Conservation (phyloP, 1,139 yeast genomes). For the Debaryomyces sp. region DNA sequence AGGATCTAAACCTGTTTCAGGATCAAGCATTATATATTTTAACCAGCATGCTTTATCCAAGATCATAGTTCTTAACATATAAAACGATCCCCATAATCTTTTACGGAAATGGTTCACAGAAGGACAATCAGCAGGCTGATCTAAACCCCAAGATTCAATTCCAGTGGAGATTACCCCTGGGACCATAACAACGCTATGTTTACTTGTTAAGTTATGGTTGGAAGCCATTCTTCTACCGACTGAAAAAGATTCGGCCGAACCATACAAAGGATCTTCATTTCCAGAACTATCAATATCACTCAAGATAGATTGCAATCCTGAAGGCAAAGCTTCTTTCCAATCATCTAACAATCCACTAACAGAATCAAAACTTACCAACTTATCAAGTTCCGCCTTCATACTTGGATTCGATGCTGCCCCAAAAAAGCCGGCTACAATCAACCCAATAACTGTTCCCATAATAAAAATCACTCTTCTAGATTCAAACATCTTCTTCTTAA, state of each 20-base stretch:
- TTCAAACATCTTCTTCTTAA: conserved; percentile 32
- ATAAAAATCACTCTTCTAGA: conserved; percentile 52
- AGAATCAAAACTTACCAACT: conserved; percentile 56
- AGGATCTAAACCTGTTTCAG: conserved; percentile 92
- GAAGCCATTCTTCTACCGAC: conserved; percentile 72
- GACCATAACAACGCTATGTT: conserved; percentile 84
- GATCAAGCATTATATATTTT: conserved; percentile 85
- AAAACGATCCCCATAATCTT: conserved; percentile 95
- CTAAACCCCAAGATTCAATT: conserved; percentile 87
- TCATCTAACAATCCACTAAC: conserved; percentile 55
- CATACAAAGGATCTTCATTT: conserved; percentile 38
- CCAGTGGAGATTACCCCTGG: conserved; percentile 98
- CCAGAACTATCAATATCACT: conserved; percentile 49
- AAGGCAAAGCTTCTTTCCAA: conserved; percentile 72
- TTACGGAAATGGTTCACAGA: conserved; percentile 83
- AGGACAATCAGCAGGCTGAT: conserved; percentile 68
- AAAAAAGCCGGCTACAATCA: conserved; percentile 63
- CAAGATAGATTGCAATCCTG: conserved; percentile 61
- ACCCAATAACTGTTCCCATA: conserved; percentile 70
- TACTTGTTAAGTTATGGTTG: conserved; percentile 53
- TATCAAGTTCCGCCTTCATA: conserved; percentile 50
- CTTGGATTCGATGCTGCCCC: conserved; percentile 52
- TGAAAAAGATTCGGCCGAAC: conserved; percentile 80
- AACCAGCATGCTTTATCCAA: conserved; percentile 93
- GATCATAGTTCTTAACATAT: conserved; percentile 91